Base-by-base conservation (phyloP, 805 yeast species). In the Trichomonascus vanleenenianus region DNA sequence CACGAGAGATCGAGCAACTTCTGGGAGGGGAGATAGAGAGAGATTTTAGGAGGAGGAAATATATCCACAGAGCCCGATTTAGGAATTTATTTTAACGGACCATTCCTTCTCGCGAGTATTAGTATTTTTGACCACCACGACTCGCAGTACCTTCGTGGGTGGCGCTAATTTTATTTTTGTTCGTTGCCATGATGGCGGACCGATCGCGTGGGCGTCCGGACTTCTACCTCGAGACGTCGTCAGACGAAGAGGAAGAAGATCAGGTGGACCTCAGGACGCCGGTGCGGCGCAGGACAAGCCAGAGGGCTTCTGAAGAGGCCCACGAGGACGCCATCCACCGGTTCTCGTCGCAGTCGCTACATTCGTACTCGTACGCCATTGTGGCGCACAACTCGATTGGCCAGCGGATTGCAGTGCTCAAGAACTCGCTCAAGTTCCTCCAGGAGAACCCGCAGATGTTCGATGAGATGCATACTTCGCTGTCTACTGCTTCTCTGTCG, bases 301-400 rank as follows among this genome's bases (percentile, higher is more conserved):
- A n/a, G 27, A 44, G 27, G 7, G 27, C 27, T 8, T 4, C 4
- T 4, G 27, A 22, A 8, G 27, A 4, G 27, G 4, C 27, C 27
- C 27, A 22, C 27, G 54, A 47, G 32, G 58, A 63, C 9, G 78
- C 81, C 45, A 69, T 83, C 15, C 59, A 80, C 34, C 74, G 71
- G 50, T 82, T 85, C 57, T 87, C 91, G 3, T 78, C 79, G 20
- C 88, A 83, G 54, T 83, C 93, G 10, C 77, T 93, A 1, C 89
- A 84, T 59, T 83, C 94, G 1, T 86, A 83, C 58, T 85, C 95
- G 0, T 86, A 86, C 60, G 86, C 93, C 2, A 85, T 83, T 44
- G 65, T 85, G 46, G 81, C 91, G 1, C 93, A 89, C 8, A 83
- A 84, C 58, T 82, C 94, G 1, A 63, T 86, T 46, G 85, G 93